Percentiles rank a stretch among this genome's conserved stretches.
Conservation (phyloP, 371 early-diverging fungal species). For the Dentiscutata heterogama region DNA sequence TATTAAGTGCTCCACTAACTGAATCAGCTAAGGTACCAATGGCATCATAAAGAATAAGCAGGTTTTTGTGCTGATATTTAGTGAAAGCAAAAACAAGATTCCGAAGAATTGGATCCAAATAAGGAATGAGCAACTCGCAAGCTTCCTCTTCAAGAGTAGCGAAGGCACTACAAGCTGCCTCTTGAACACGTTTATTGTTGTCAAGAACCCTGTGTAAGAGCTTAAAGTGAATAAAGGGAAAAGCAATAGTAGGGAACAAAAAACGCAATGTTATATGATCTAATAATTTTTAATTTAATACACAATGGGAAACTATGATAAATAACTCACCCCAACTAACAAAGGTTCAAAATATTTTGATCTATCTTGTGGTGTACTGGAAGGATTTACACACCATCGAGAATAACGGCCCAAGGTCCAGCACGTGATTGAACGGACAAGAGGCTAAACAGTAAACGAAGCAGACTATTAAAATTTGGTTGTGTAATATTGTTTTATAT, state of each 20-base stretch:
- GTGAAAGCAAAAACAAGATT: conserved; percentile 81
- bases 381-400: conserved; percentile 79
- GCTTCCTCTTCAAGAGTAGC: conserved; percentile 94
- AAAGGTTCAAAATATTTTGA: conserved; percentile 82
- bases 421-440: conserved; percentile 96
- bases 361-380: conserved; percentile 66
- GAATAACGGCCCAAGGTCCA: conserved; percentile 97
- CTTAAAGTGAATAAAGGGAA: conserved; percentile 46
- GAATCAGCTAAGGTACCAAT: conserved; percentile 94
- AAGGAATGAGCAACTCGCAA: conserved; percentile 79
- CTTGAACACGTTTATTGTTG: conserved; percentile 94
- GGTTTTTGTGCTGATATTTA: conserved; percentile 90
- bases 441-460: conserved; percentile 63
- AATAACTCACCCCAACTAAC: conserved; percentile 72
- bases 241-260: conserved; percentile 41
- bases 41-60: conserved; percentile 92
- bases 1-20: conserved; percentile 82
- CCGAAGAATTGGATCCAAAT: conserved; percentile 82
- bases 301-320: not conserved
- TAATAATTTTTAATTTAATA: not conserved
- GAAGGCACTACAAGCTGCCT: conserved; percentile 94
- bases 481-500: not conserved
- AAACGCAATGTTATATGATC: not conserved
- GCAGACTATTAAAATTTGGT: not conserved
- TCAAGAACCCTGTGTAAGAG: conserved; percentile 84